These are phyloP conservation scores for Spathaspora passalidarum DNA, from an alignment of 805 yeast species.

Conservation along the genomic window DNA sequence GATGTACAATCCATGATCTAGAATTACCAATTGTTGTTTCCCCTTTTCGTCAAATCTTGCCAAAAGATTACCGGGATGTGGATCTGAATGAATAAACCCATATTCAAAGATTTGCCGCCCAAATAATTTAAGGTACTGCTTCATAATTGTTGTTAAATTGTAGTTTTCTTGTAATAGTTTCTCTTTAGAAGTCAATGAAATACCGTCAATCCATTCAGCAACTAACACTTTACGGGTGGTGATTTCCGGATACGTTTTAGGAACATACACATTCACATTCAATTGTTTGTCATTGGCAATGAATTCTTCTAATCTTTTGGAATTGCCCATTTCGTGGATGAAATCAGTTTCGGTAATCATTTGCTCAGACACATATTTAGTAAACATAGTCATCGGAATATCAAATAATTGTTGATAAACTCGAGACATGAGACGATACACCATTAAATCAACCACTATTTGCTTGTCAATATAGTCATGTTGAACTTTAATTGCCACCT, in stretches of 20 bases:
- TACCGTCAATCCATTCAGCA: conserved; percentile 78
- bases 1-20: conserved; percentile 76
- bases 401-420: conserved; percentile 59
- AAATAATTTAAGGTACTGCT: conserved; percentile 47
- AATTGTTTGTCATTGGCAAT: conserved; percentile 45
- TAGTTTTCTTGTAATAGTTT: conserved; percentile 38
- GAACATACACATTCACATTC: conserved; percentile 48
- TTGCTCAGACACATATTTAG: conserved; percentile 56
- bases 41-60: conserved; percentile 39
- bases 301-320: conserved; percentile 33
- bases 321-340: conserved; percentile 52
- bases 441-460: conserved; percentile 56
- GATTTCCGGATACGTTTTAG: conserved; percentile 44
- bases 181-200: conserved; percentile 47
- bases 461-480: conserved; percentile 62
- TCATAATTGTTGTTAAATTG: conserved; percentile 43
- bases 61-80: conserved; percentile 78
- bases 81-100: conserved; percentile 72
- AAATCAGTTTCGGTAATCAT: conserved; percentile 63
- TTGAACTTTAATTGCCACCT: conserved; percentile 66
- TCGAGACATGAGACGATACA: conserved; percentile 51
- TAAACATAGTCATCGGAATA: conserved; percentile 57
- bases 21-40: conserved; percentile 57
- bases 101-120: conserved; percentile 61
- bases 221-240: conserved; percentile 53